A percentile compares a stretch with the other conserved stretches of the same genome.
Conservation (phyloP, 345 rosid species). For the Nasturtium officinale region DNA sequence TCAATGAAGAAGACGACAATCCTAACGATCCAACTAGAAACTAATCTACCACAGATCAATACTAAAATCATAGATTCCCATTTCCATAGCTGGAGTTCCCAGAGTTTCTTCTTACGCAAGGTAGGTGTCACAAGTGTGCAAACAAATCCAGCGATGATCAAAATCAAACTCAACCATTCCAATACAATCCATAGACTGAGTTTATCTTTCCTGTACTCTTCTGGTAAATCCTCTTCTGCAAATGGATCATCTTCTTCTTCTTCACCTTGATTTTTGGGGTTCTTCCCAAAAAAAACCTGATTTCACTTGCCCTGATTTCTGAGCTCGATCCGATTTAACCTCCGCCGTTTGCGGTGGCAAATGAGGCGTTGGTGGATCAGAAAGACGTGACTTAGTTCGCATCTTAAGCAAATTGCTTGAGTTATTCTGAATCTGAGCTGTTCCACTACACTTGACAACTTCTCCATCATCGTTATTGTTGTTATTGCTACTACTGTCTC, state of each 20-base stretch:
- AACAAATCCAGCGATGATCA: conserved; percentile 46
- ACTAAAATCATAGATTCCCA: conserved; percentile 69
- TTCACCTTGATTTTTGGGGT: conserved; percentile 29
- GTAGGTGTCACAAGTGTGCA: conserved; percentile 51
- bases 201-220: conserved; percentile 49
- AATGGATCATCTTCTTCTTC: conserved; percentile 68
- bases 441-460: conserved; percentile 54
- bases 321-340: conserved; percentile 38
- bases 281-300: conserved; percentile 46
- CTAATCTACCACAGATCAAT: conserved; percentile 69
- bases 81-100: conserved; percentile 65
- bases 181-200: conserved; percentile 43
- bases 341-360: conserved; percentile 28
- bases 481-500: conserved; percentile 14
- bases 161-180: conserved; percentile 61
- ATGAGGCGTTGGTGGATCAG: conserved; percentile 43
- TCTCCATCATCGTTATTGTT: conserved; percentile 34
- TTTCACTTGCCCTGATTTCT: conserved; percentile 38
- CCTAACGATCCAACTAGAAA: conserved; percentile 67
- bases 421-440: conserved; percentile 39
- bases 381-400: conserved; percentile 45
- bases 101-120: conserved; percentile 39
- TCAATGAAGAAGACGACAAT: conserved; percentile 63
- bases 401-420: conserved; percentile 42
- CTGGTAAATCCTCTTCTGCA: conserved; percentile 60